Conservation (phyloP, 2,329 filamentous ascomycete species). For the Periconia digitata region DNA sequence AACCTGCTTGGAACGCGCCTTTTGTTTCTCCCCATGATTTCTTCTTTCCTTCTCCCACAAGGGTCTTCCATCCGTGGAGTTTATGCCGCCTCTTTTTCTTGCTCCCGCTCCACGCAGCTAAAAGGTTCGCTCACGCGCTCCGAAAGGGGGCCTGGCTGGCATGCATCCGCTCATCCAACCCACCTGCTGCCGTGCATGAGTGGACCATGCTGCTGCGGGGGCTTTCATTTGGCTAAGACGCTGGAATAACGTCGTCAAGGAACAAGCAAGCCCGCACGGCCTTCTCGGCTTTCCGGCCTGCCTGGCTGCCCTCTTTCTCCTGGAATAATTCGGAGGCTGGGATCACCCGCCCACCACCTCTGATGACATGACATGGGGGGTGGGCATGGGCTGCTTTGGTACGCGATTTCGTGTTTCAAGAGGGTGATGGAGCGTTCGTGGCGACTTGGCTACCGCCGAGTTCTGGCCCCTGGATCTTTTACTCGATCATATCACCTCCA, state of each 20-base stretch:
- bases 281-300: constrained; percentile 15
- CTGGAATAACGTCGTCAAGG: constrained; percentile 16
- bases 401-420: not conserved
- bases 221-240: constrained; percentile 23
- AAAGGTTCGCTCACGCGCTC: not conserved
- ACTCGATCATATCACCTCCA: not conserved
- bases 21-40: no score
- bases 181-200: no score
- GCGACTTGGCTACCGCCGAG: not conserved
- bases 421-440: not conserved
- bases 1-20: no score
- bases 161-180: not conserved
- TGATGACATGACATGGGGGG: not conserved
- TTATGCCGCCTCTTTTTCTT: not conserved
- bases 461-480: not conserved
- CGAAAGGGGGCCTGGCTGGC: not conserved
- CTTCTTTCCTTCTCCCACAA: no score
- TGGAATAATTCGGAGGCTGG: constrained; percentile 13
- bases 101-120: not conserved
- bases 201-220: constrained; percentile 11
- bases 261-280: constrained; percentile 12
- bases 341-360: not conserved
- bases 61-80: not conserved
- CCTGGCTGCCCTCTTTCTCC: not conserved
- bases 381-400: not conserved